Base-by-base conservation (phyloP, 2,329 filamentous ascomycete genomes). In the Trichoderma koningiopsis region DNA sequence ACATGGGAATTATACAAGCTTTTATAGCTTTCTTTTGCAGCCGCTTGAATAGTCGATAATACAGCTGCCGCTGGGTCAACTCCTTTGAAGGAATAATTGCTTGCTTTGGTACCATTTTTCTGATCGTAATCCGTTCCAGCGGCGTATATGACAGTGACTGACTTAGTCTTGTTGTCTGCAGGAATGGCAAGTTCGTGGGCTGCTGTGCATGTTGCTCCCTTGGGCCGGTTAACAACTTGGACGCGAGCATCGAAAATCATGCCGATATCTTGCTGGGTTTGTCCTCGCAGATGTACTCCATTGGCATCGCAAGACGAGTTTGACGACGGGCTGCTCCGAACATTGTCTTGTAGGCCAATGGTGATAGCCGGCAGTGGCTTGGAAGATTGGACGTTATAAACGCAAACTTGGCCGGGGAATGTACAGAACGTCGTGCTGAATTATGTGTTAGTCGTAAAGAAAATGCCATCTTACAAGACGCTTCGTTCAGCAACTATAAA, bases 101-200 rank as follows among this genome's bases (percentile, higher is more conserved):
- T 73, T 19, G 77, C 78, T 0, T 78, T 75, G 58, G 81, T 85
- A 1, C 86, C 86, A 40, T 83, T 82, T 4, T 77, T 82, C 65
- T 83, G 77, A 59, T 87, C 84, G 66, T 85, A 88, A 69, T 87
- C 80, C 1, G 85, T 86, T 7, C 76, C 79, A 1, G 79, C 82
- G 14, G 63, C 63, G 29, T 66, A 66, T 10, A 66, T 40, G 2
- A 87, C 8, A 33, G 78, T 77, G 33, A 68, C 6, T 29, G 57
- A 62, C 6, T 29, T 56, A 0, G 57, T 33, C 56, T 14, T 68
- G 19, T 58, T n/a, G 35, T 66, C 47, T n/a, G 47, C 29, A 27
- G 66, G 66, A 62, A 62, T 52, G 29, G 78, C 0, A 72, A 67
- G 3, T 77, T 76, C 22, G 77, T 73, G 5, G 80, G 63, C 10